These are phyloP conservation scores for Neoarthrinium moseri DNA, from an alignment of 2,329 filamentous ascomycete species.

Conservation along the genomic window DNA sequence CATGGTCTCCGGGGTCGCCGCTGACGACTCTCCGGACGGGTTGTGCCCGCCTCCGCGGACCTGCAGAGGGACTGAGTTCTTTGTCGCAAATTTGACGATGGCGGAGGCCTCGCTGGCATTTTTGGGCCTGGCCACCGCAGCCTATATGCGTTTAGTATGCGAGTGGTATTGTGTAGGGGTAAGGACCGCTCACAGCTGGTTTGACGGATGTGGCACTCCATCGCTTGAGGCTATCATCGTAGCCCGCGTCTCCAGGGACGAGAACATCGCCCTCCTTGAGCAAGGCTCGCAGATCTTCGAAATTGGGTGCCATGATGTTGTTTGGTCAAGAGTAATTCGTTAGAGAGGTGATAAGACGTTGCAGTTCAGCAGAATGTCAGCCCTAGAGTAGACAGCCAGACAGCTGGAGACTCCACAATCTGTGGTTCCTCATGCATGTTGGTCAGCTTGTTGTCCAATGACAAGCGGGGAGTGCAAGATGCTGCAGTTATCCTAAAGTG, in stretches of 20 bases:
- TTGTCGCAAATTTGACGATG: conserved; percentile 41
- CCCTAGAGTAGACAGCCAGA: too few relatives aligned
- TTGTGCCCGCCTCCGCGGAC: conserved; percentile 57
- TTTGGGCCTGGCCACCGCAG: conserved; percentile 41
- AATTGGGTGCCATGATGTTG: conserved; percentile 7
- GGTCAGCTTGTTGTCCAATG: too few relatives aligned
- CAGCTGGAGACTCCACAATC: too few relatives aligned
- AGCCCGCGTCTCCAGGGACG: conserved; percentile 30
- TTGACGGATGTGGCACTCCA: conserved; percentile 37
- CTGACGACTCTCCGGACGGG: conserved; percentile 48
- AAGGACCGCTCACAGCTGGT: conserved; percentile 27
- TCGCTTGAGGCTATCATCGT: conserved; percentile 31
- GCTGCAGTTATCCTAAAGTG: too few relatives aligned
- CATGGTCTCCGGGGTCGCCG: conserved; percentile 43
- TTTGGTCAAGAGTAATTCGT: too few relatives aligned
- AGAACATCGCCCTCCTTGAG: conserved; percentile 25
- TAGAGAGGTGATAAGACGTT: too few relatives aligned
- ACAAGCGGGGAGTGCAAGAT: too few relatives aligned
- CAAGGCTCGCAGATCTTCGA: conserved; percentile 6
- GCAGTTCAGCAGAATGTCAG: too few relatives aligned
- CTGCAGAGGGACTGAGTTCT: conserved; percentile 46
- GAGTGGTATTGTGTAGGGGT: too few relatives aligned
- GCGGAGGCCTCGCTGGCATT: conserved; percentile 38
- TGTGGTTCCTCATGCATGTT: too few relatives aligned
- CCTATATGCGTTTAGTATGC: conserved; percentile 25